Conservation (phyloP, 441 rosid genomes). For the Adansonia grandidieri region DNA sequence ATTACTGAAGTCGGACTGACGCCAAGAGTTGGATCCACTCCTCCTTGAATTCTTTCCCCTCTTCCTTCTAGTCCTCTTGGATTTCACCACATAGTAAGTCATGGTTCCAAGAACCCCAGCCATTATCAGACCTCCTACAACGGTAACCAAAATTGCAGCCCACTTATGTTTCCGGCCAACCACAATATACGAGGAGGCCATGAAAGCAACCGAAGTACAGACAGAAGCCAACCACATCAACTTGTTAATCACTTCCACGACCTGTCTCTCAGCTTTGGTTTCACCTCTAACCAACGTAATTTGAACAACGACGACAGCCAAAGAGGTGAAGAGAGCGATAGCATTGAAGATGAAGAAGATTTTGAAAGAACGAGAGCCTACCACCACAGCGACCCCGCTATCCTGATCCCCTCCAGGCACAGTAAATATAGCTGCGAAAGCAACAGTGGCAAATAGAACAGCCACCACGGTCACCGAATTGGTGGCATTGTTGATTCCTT, state of each 20-base stretch:
- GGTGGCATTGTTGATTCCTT: conserved; percentile 96
- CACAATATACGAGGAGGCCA: conserved; percentile 91
- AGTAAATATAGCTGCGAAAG: conserved; percentile 93
- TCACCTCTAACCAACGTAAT: conserved; percentile 97
- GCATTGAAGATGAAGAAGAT: conserved; percentile 96
- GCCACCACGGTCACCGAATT: conserved; percentile 98
- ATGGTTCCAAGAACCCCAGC: conserved; percentile 92
- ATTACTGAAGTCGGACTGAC: conserved; percentile 75
- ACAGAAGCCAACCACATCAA: conserved; percentile 97
- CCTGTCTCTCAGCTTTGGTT: conserved; percentile 94
- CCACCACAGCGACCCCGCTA: conserved; percentile 75
- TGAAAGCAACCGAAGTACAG: conserved; percentile 93
- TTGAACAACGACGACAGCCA: conserved; percentile 97
- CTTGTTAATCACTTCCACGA: conserved; percentile 88
- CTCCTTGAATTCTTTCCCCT: conserved; percentile 56
- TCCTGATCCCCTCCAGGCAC: conserved; percentile 86
- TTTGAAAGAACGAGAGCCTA: conserved; percentile 66
- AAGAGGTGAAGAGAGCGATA: conserved; percentile 84
- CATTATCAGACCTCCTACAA: conserved; percentile 91
- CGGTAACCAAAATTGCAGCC: conserved; percentile 85
- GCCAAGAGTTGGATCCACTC: conserved; percentile 86
- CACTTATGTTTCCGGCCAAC: conserved; percentile 72
- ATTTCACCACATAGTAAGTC: conserved; percentile 90
- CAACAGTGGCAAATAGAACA: conserved; percentile 94
- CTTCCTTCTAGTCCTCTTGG: conserved; percentile 83